Evolutionary conservation across 176 grass and related monocot genomes (phyloP).

Genomic region (Hyparrhenia diplandra): DNA sequence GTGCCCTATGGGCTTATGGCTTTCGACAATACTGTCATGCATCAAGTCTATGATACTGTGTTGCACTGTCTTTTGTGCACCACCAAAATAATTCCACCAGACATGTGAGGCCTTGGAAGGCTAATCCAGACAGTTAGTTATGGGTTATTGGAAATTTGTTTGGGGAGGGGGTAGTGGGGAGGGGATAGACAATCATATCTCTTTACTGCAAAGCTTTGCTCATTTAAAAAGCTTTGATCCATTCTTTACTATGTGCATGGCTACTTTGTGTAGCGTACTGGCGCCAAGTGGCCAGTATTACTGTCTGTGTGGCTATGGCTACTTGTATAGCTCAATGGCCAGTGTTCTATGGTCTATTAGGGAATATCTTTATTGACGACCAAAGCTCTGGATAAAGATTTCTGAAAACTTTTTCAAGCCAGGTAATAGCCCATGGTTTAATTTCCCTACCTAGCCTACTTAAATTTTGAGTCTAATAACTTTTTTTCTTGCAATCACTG

Average conservation of each 20-base stretch:
- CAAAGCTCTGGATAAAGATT: neutral
- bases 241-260: neutral
- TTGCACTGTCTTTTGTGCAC: neutral
- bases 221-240: neutral
- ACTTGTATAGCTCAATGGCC: neutral
- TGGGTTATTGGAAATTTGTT: neutral
- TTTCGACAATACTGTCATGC: neutral
- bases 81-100: too few species aligned
- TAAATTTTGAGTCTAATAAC: too few species aligned
- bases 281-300: neutral
- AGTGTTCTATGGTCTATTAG: neutral
- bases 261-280: neutral
- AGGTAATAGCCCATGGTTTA: too few species aligned
- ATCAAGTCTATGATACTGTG: too few species aligned
- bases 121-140: too few species aligned
- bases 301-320: neutral
- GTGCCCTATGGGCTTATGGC: neutral
- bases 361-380: neutral
- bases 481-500: too few species aligned
- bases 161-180: too few species aligned
- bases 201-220: constrained; percentile 6
- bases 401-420: neutral
- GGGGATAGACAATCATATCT: neutral
- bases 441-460: too few species aligned
- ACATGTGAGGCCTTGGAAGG: too few species aligned